Conservation (phyloP, 345 rosid genomes). For the Carallia pectinifolia region DNA sequence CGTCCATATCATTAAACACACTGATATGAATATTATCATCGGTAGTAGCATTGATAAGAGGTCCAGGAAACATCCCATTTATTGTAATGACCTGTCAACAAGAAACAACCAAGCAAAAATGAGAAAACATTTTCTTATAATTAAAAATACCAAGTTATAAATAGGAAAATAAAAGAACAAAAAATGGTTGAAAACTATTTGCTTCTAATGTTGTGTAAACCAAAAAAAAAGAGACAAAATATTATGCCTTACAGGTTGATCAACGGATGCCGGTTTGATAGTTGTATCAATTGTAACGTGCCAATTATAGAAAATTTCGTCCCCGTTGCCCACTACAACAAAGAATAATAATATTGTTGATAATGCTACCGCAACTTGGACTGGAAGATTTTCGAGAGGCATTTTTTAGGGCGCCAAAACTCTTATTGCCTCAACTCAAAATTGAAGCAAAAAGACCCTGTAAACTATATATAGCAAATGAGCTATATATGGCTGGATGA, state of each 20-base stretch:
- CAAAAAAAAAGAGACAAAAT: not conserved
- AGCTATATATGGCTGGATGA: too few relatives aligned
- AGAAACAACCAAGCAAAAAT: not conserved
- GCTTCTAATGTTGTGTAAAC: too few relatives aligned
- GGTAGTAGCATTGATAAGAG: conserved; percentile 26
- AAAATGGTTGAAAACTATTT: not conserved
- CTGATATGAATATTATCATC: conserved; percentile 19
- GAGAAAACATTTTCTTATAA: too few relatives aligned
- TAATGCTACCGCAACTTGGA: conserved; percentile 7
- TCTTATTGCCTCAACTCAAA: too few relatives aligned
- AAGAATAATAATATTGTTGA: not conserved
- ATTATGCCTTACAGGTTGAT: conserved; percentile 29
- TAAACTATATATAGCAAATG: too few relatives aligned
- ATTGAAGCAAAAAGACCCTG: too few relatives aligned
- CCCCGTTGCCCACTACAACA: conserved; percentile 8
- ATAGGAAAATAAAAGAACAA: not conserved
- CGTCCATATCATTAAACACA: conserved; percentile 28
- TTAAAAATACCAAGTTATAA: too few relatives aligned
- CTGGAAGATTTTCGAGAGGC: conserved; percentile 5
- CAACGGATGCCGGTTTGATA: not conserved
- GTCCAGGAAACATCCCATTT: conserved; percentile 35
- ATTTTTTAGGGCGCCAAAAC: not conserved
- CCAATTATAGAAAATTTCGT: conserved; percentile 35
- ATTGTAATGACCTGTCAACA: conserved; percentile 22
- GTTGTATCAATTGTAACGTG: conserved; percentile 22